Percentiles rank a stretch among this genome's conserved stretches.
phyloP scores from a whole-genome alignment of 2,329 filamentous ascomycete species.

The Pezicula carpinea region DNA sequence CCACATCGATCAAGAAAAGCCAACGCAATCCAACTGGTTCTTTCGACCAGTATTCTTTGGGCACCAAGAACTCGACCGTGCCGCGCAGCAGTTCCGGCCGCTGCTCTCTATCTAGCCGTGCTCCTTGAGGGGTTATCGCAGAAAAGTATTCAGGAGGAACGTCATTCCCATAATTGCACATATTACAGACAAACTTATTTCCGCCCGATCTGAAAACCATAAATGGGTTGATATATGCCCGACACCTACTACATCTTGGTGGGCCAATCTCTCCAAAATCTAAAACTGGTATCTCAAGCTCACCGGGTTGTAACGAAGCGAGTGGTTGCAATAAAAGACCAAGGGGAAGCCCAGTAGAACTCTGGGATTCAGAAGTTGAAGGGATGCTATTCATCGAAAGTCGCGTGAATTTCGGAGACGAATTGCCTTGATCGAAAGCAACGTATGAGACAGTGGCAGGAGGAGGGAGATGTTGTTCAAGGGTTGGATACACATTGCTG shows the following conservation, averaged over 20 bases:
- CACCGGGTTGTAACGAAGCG: slow-evolving; percentile 76
- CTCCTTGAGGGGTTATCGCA: slow-evolving; percentile 80
- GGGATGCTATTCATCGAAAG: slow-evolving; percentile 94
- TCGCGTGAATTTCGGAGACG: slow-evolving; percentile 88
- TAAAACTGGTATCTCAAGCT: slow-evolving; percentile 81
- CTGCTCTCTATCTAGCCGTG: slow-evolving; percentile 82
- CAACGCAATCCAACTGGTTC: slow-evolving; percentile 83
- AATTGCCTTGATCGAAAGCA: slow-evolving; percentile 93
- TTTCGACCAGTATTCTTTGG: slow-evolving; percentile 98
- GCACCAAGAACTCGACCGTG: slow-evolving; percentile 93
- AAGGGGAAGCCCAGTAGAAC: slow-evolving; percentile 76
- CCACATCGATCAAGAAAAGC: slow-evolving; percentile 91
- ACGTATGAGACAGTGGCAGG: slow-evolving; percentile 86
- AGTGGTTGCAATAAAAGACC: slow-evolving; percentile 87
- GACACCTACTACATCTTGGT: slow-evolving; percentile 85
- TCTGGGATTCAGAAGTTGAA: slow-evolving; percentile 71
- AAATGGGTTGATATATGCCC: slow-evolving; percentile 97
- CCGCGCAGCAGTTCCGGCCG: slow-evolving; percentile 85
- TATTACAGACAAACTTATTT: slow-evolving; percentile 96
- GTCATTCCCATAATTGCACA: slow-evolving; percentile 96
- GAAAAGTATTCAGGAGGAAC: slow-evolving; percentile 90
- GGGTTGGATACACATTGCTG: slow-evolving; percentile 86
- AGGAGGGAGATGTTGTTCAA: slow-evolving; percentile 88
- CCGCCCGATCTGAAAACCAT: slow-evolving; percentile 95
- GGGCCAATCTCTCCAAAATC: slow-evolving; percentile 92